These are phyloP conservation scores for Clitoria ternatea DNA, from an alignment of 306 rosid species.

Conservation along the genomic window DNA sequence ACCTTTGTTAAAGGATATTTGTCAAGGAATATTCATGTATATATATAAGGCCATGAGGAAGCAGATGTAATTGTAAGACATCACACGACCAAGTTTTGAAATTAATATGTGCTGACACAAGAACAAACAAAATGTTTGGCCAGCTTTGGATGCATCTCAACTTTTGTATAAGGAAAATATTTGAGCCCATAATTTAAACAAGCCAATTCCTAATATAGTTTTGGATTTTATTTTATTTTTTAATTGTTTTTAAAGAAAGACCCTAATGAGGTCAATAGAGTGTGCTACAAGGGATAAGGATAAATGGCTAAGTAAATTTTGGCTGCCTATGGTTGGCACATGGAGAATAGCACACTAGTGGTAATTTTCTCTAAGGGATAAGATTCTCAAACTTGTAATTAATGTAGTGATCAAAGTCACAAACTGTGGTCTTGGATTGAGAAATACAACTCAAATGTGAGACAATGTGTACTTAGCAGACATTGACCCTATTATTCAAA, in stretches of 20 bases:
- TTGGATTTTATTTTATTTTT: not conserved
- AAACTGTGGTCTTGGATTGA: conserved; percentile 21
- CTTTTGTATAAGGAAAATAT: not conserved
- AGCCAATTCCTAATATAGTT: not conserved
- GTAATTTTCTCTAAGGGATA: not conserved
- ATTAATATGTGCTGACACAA: conserved; percentile 24
- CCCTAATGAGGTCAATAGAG: not conserved
- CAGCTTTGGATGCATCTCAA: not conserved
- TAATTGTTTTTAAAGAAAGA: not conserved
- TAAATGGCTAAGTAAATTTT: conserved; percentile 1
- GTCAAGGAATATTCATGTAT: conserved; percentile 43
- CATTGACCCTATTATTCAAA: not conserved
- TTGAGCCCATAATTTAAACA: not conserved
- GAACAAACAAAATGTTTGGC: conserved; percentile 37
- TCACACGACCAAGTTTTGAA: conserved; percentile 10
- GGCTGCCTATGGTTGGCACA: conserved; percentile 18
- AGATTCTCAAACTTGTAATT: conserved; percentile 12
- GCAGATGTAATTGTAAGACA: conserved; percentile 21
- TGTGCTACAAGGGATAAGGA: not conserved
- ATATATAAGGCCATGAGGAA: conserved; percentile 35
- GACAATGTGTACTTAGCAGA: not conserved
- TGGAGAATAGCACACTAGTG: not conserved
- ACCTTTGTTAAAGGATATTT: not conserved
- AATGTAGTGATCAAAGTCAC: conserved; percentile 10
- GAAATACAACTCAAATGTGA: not conserved